These are phyloP conservation scores for Umbelopsis ramanniana DNA, from an alignment of 192 early-diverging fungal genomes.

Conservation along the genomic window DNA sequence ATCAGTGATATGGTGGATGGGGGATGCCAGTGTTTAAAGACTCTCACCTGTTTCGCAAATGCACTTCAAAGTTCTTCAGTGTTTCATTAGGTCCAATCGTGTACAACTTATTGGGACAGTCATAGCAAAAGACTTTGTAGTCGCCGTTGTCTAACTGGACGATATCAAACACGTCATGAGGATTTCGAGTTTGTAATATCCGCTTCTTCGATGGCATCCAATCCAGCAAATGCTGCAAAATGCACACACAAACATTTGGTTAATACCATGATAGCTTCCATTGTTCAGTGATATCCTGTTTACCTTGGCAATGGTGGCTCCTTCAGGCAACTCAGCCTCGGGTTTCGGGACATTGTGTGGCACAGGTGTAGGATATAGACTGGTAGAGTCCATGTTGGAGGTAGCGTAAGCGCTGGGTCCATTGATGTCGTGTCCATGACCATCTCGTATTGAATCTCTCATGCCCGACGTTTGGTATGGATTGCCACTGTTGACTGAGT, in stretches of 20 bases:
- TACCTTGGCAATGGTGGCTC: slow-evolving; percentile 9
- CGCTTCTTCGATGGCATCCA: slow-evolving; percentile 20
- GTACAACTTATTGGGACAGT: slow-evolving; percentile 26
- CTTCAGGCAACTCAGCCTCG: slow-evolving; percentile 14
- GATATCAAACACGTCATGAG: slow-evolving; percentile 26
- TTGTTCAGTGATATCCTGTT: neutral
- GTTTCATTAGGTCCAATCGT: slow-evolving; percentile 17
- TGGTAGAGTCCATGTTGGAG: neutral
- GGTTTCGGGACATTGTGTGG: slow-evolving; percentile 14
- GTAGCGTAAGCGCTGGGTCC: neutral
- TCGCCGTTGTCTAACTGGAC: slow-evolving; percentile 14
- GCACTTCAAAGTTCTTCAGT: slow-evolving; percentile 27
- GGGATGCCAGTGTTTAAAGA: neutral
- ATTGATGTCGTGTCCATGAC: neutral
- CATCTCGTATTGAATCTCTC: neutral
- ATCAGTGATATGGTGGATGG: neutral
- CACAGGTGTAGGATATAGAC: slow-evolving; percentile 8
- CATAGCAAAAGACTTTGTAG: slow-evolving; percentile 22
- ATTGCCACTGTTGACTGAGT: neutral
- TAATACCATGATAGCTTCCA: neutral
- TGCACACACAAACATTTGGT: neutral
- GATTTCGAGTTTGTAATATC: slow-evolving; percentile 16
- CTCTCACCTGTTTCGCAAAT: slow-evolving; percentile 22
- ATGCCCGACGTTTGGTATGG: neutral
- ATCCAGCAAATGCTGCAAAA: slow-evolving; percentile 11